phyloP scores from a whole-genome alignment of 2,329 filamentous ascomycete genomes.

The Exophiala viscosa region DNA sequence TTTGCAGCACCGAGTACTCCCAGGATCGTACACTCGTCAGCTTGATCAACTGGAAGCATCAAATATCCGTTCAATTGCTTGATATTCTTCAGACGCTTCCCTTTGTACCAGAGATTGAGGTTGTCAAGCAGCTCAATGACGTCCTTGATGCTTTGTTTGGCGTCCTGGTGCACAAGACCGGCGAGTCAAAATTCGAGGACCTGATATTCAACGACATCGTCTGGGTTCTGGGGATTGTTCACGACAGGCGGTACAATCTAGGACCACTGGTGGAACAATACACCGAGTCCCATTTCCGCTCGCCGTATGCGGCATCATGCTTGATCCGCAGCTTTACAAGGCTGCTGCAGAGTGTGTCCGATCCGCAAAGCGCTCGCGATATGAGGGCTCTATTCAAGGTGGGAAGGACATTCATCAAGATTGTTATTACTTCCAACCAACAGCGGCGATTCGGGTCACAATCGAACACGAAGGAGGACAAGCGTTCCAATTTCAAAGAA shows the following conservation, averaged over 20 bases:
- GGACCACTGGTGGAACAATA: slow-evolving; percentile 89
- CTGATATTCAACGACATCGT: slow-evolving; percentile 87
- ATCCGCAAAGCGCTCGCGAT: slow-evolving; percentile 77
- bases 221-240: slow-evolving; percentile 84
- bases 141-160: slow-evolving; percentile 90
- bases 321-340: slow-evolving; percentile 82
- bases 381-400: slow-evolving; percentile 93
- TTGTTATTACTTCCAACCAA: slow-evolving; percentile 81
- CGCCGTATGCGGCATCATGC: slow-evolving; percentile 85
- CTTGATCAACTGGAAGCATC: slow-evolving; percentile 80
- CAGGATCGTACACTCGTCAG: slow-evolving; percentile 84
- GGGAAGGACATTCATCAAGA: slow-evolving; percentile 85
- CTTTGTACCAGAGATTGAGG: slow-evolving; percentile 95
- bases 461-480: slow-evolving; percentile 45
- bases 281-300: slow-evolving; percentile 82
- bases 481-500: slow-evolving; percentile 64
- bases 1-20: slow-evolving; percentile 92
- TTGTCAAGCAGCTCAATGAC: slow-evolving; percentile 86
- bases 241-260: slow-evolving; percentile 89
- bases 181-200: slow-evolving; percentile 88
- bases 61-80: slow-evolving; percentile 66
- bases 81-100: slow-evolving; percentile 75
- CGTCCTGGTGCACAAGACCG: slow-evolving; percentile 85
- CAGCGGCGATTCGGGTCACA: slow-evolving; percentile 74
- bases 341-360: slow-evolving; percentile 75